Evolutionary conservation across 1,139 yeast genomes (phyloP).

Genomic region (Diutina sp.): DNA sequence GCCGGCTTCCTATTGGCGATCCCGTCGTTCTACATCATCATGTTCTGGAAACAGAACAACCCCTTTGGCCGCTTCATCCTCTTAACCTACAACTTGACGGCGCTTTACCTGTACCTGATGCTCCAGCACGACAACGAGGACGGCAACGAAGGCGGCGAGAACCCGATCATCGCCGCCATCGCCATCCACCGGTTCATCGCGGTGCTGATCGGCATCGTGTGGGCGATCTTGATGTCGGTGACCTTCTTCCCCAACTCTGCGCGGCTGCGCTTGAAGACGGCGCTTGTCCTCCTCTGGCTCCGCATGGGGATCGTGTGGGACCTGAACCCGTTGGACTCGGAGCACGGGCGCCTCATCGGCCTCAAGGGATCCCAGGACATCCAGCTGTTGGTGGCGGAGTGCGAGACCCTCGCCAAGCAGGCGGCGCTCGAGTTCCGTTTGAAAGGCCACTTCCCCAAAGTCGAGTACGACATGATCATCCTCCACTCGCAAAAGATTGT

Average conservation of each 20-base stretch:
- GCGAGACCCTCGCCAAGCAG: conserved; percentile 48
- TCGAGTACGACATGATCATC: conserved; percentile 37
- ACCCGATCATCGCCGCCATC: conserved; percentile 60
- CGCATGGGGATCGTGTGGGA: conserved; percentile 79
- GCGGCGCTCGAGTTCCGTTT: conserved; percentile 69
- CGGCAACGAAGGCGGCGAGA: conserved; percentile 59
- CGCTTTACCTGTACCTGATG: conserved; percentile 63
- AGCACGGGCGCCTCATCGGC: conserved; percentile 25
- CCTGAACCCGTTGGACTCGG: conserved; percentile 36
- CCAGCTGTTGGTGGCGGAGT: conserved; percentile 46
- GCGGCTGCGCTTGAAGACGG: conserved; percentile 49
- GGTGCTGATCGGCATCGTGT: conserved; percentile 59
- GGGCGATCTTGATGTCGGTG: conserved; percentile 62
- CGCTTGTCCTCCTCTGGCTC: conserved; percentile 61
- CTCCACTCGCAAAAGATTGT: conserved; percentile 50
- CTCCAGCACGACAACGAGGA: conserved; percentile 48
- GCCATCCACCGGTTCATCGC: conserved; percentile 70
- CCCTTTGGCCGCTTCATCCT: conserved; percentile 64
- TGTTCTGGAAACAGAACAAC: conserved; percentile 52
- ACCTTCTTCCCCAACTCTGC: conserved; percentile 68
- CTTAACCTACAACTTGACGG: conserved; percentile 68
- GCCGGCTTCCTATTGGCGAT: conserved; percentile 49
- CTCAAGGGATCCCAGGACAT: conserved; percentile 40
- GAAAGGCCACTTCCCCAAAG: conserved; percentile 58
- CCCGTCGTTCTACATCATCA: conserved; percentile 56